These are phyloP conservation scores for Gamarada debralockiae DNA, from an alignment of 495 filamentous ascomycete genomes.

Conservation along the genomic window DNA sequence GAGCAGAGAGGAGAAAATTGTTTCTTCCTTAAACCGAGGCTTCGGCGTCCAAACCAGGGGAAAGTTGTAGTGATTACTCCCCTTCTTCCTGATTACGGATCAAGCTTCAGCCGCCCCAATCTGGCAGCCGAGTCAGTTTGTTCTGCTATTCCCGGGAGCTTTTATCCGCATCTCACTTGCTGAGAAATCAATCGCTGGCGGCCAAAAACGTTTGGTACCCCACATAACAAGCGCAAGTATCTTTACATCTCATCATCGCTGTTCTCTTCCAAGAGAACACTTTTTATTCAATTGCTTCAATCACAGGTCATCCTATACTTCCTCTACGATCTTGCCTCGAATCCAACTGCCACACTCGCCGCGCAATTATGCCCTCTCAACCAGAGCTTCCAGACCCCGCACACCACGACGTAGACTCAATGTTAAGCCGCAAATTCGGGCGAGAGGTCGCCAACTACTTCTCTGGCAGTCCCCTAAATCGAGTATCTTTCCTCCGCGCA, in stretches of 20 bases:
- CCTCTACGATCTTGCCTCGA: background rate
- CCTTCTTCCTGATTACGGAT: too few relatives aligned
- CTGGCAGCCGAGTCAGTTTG: too few relatives aligned
- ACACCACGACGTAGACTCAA: constrained; percentile 63
- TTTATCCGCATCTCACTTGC: too few relatives aligned
- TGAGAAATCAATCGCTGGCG: too few relatives aligned
- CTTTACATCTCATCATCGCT: background rate
- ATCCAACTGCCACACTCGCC: background rate
- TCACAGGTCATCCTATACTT: too few relatives aligned
- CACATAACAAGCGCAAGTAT: background rate
- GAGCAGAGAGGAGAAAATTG: too few relatives aligned
- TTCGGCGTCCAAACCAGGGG: too few relatives aligned
- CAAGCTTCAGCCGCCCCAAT: too few relatives aligned
- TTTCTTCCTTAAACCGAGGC: too few relatives aligned
- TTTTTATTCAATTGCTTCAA: background rate
- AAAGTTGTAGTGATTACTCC: too few relatives aligned
- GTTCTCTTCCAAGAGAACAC: background rate
- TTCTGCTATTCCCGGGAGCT: too few relatives aligned
- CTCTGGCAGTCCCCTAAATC: constrained; percentile 62
- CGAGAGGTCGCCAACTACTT: constrained; percentile 94
- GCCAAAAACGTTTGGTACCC: too few relatives aligned
- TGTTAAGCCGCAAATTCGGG: constrained; percentile 84
- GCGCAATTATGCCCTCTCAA: constrained; percentile 26
- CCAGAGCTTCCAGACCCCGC: constrained; percentile 42
- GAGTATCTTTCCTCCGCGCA: constrained; percentile 78